Conservation (phyloP, 768 basidiomycete species). For the Amyloporia xantha region DNA sequence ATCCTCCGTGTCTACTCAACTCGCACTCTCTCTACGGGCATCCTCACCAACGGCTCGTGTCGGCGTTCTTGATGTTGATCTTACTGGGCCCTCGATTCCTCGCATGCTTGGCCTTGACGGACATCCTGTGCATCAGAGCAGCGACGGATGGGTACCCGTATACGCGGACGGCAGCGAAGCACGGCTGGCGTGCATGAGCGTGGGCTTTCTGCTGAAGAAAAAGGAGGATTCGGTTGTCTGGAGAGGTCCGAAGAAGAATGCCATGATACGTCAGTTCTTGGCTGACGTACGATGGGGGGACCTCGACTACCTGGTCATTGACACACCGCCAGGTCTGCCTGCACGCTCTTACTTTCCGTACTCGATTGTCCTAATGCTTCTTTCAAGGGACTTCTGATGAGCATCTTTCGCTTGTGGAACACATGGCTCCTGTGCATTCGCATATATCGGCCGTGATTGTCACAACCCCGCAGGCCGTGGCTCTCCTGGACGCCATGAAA, state of each 20-base stretch:
- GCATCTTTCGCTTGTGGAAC: slow-evolving; percentile 91
- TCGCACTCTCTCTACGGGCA: slow-evolving; percentile 80
- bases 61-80: slow-evolving; percentile 90
- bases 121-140: slow-evolving; percentile 85
- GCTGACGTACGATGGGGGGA: slow-evolving; percentile 94
- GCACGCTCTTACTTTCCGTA: neutral
- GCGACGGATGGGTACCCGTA: slow-evolving; percentile 96
- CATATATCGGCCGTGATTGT: slow-evolving; percentile 84
- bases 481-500: slow-evolving; percentile 92
- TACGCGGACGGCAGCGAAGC: slow-evolving; percentile 79
- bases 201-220: slow-evolving; percentile 88
- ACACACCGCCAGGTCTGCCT: slow-evolving; percentile 88
- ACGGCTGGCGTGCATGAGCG: slow-evolving; percentile 90
- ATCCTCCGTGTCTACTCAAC: slow-evolving; percentile 89
- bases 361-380: neutral
- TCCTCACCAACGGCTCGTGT: slow-evolving; percentile 63
- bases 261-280: slow-evolving; percentile 94
- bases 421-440: slow-evolving; percentile 77
- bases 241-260: slow-evolving; percentile 98
- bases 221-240: slow-evolving; percentile 93
- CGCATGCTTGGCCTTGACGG: slow-evolving; percentile 92
- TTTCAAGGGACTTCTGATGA: slow-evolving; percentile 94
- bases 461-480: slow-evolving; percentile 96
- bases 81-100: slow-evolving; percentile 92
- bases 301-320: slow-evolving; percentile 88